Conservation (phyloP, 345 rosid species). For the Aurinia saxatilis region DNA sequence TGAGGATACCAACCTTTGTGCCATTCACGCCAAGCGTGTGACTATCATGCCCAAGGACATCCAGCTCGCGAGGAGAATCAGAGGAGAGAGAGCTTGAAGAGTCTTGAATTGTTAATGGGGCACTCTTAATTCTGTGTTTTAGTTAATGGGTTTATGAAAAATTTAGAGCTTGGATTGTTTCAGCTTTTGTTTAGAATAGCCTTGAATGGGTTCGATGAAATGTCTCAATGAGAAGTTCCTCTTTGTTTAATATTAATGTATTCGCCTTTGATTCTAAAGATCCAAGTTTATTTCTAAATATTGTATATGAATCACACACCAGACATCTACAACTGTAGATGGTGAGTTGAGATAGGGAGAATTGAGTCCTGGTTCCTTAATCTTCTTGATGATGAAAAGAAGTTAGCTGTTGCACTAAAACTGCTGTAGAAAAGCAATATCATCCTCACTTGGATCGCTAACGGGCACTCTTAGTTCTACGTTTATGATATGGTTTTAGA, state of each 20-base stretch:
- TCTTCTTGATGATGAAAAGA: conserved; percentile 26
- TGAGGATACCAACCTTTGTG: conserved; percentile 46
- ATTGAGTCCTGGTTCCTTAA: conserved; percentile 23
- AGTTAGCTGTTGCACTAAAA: conserved; percentile 24
- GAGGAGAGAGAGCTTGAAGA: conserved; percentile 46
- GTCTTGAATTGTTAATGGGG: not conserved
- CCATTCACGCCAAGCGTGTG: conserved; percentile 50
- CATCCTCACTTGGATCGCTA: too few species aligned
- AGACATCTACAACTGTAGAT: not conserved
- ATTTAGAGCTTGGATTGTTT: too few species aligned
- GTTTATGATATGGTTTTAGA: too few species aligned
- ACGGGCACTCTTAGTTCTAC: too few species aligned
- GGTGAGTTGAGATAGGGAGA: conserved; percentile 15
- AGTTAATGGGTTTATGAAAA: too few species aligned
- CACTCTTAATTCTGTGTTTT: not conserved
- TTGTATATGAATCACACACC: not conserved
- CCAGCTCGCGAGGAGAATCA: conserved; percentile 46
- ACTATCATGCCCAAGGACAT: conserved; percentile 55
- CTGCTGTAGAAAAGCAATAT: not conserved
- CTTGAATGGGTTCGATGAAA: conserved; percentile 6
- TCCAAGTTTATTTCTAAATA: not conserved
- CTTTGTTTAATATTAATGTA: conserved; percentile 1
- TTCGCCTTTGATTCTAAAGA: not conserved
- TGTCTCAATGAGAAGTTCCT: not conserved
- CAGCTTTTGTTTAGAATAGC: not conserved